phyloP scores from a whole-genome alignment of 1,284 basidiomycete species.

The Malassezia brasiliensis region DNA sequence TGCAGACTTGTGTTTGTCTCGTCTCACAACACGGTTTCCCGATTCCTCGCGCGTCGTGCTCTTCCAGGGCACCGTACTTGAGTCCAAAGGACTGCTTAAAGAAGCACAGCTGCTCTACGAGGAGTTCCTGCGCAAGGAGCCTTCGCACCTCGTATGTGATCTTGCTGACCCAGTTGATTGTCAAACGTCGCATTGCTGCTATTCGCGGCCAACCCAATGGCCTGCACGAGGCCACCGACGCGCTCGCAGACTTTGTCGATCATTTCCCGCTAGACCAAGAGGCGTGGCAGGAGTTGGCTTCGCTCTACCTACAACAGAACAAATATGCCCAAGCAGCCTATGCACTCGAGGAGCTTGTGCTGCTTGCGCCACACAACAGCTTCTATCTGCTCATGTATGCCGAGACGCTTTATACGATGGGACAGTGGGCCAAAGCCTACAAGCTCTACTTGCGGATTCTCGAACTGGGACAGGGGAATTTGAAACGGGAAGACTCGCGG shows the following conservation, averaged over 20 bases:
- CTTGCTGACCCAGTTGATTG: constrained; percentile 56
- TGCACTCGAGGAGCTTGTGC: constrained; percentile 67
- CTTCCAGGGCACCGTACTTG: constrained; percentile 75
- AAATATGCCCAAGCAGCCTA: constrained; percentile 61
- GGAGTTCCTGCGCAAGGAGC: constrained; percentile 59
- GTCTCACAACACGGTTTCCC: constrained; percentile 65
- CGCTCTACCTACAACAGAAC: constrained; percentile 67
- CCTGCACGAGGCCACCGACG: constrained; percentile 58
- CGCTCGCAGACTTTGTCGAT: constrained; percentile 72
- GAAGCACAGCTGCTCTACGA: constrained; percentile 63
- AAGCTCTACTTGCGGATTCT: constrained; percentile 39
- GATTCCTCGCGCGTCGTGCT: constrained; percentile 70
- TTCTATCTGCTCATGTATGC: constrained; percentile 72
- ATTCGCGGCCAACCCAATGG: constrained; percentile 23
- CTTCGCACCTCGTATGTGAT: constrained; percentile 63
- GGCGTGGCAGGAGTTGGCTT: constrained; percentile 85
- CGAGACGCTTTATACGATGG: constrained; percentile 73
- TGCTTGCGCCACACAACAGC: constrained; percentile 73
- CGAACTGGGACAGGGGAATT: constrained; percentile 25
- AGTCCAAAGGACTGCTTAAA: constrained; percentile 55
- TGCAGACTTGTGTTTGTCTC: constrained; percentile 69
- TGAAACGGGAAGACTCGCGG: neutral
- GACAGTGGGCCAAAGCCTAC: constrained; percentile 52
- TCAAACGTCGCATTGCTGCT: constrained; percentile 74
- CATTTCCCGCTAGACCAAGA: constrained; percentile 86